Evolutionary conservation across 1,139 yeast genomes (phyloP).

Genomic region (Yamadazyma kanchanaburiensis): DNA sequence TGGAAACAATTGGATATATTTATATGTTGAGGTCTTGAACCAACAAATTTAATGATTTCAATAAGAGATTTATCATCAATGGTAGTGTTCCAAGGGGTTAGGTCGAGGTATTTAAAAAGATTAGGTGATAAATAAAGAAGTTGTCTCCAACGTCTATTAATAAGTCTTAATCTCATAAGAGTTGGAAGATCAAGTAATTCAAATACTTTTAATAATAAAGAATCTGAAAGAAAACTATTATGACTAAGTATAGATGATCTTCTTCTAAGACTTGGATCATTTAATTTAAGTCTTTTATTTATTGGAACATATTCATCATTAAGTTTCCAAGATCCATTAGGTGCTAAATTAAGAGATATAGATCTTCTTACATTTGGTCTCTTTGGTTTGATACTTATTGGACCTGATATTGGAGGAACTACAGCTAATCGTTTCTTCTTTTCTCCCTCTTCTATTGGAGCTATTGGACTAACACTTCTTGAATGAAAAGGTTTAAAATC

Average conservation of each 20-base stretch:
- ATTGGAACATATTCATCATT: constrained; percentile 44
- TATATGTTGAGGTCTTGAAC: constrained; percentile 58
- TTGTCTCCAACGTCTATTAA: constrained; percentile 67
- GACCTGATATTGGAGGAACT: constrained; percentile 1
- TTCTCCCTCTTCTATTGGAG: constrained; percentile 4
- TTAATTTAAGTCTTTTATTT: constrained; percentile 48
- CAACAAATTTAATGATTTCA: constrained; percentile 65
- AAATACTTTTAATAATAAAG: constrained; percentile 50
- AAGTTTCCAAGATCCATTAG: too few species aligned
- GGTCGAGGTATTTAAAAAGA: constrained; percentile 48
- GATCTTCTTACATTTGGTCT: constrained; percentile 8
- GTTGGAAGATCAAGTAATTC: constrained; percentile 51
- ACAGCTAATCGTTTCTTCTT: constrained; percentile 1
- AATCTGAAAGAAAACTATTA: constrained; percentile 58
- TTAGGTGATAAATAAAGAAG: constrained; percentile 55
- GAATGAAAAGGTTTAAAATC: constrained; percentile 15
- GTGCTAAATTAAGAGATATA: constrained; percentile 10
- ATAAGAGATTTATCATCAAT: constrained; percentile 56
- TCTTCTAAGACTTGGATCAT: constrained; percentile 37
- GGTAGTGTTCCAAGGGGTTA: constrained; percentile 58
- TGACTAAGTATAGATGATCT: constrained; percentile 53
- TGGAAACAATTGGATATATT: constrained; percentile 74
- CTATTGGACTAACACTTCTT: constrained; percentile 15
- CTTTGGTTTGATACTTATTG: constrained; percentile 7
- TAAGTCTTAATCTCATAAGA: constrained; percentile 53